phyloP scores from a whole-genome alignment of 163 green algal species.

The Chlamydomonas reinhardtii region DNA sequence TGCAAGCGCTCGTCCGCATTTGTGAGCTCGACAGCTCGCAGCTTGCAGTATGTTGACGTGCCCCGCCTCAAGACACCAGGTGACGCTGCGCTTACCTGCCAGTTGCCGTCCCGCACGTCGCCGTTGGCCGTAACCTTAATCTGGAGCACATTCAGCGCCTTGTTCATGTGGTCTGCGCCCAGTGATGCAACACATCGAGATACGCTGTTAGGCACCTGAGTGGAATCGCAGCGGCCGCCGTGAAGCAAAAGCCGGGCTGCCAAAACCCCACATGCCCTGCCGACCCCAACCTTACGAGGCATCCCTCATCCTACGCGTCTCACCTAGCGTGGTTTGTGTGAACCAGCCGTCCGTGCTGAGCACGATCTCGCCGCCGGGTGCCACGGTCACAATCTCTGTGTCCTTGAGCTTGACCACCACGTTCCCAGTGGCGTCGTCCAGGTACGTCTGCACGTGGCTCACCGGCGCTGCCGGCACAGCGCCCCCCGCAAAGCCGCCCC shows the following conservation, averaged over 20 bases:
- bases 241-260: too few species aligned
- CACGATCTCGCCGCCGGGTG: background rate
- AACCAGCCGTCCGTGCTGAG: conserved; percentile 33
- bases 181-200: too few species aligned
- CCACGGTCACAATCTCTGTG: conserved; percentile 21
- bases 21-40: too few species aligned
- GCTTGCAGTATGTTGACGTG: too few species aligned
- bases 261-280: too few species aligned
- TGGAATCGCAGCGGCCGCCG: too few species aligned
- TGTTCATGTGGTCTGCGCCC: conserved; percentile 18
- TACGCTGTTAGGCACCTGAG: too few species aligned
- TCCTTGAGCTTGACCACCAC: conserved; percentile 44
- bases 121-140: conserved; percentile 16
- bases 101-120: conserved; percentile 20
- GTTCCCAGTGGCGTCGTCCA: conserved; percentile 39
- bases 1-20: too few species aligned
- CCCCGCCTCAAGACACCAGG: too few species aligned
- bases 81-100: background rate
- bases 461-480: background rate
- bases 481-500: background rate
- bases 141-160: conserved; percentile 40
- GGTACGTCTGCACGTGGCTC: conserved; percentile 33
- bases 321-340: conserved; percentile 17
- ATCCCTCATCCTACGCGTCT: too few species aligned
- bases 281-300: too few species aligned